Evolutionary conservation across 2,329 filamentous ascomycete species (phyloP), one percentile per base, ranked within the genome.

Genomic region (Talaromyces marneffei): DNA sequence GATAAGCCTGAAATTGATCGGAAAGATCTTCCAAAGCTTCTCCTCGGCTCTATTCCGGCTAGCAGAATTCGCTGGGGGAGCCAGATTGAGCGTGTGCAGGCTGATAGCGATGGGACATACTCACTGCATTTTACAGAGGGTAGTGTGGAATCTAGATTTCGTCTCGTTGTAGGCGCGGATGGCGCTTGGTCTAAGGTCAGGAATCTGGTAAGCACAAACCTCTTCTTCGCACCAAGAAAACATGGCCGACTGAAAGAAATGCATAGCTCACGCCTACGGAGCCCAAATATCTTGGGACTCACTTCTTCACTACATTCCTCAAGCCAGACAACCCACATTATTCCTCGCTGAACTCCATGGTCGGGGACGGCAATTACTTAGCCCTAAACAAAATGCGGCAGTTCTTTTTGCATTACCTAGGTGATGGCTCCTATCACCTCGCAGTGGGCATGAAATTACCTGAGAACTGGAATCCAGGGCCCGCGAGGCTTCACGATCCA

Each of bases 81-180:
- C 23, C 65, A 65, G 14, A 35, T 72, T 16, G 56, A 44, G 5
- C 39, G 50, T n/a, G 66, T 66, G 16, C 50, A 53, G 25, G 62
- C 64, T 39, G 64, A 65, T 7, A 59, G 18, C 1, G 52, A 37
- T 8, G 20, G 61, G 27, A 7, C 31, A 40, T 12, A 20, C 3
- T 46, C 52, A 4, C 5, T 78, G 0, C 63, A 65, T 14, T 71
- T 75, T 52, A 62, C 60, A 2, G 65, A 76, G 63, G 74, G 74
- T 0, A 65, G 54, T 1, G 63, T 62, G 0, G 73, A 72, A 20
- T 66, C 63, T 2, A 75, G 71, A 0, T 79, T 80, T 63, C 70
- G 74, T 42, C 73, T 83, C 2, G 71, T 83, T 4, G 74, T 83
- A 20, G 80, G 80, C 4, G 78, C 76, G 9, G 79, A 82, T 65